Conservation (phyloP, 2,329 filamentous ascomycete species). For the Xylaria sp. region DNA sequence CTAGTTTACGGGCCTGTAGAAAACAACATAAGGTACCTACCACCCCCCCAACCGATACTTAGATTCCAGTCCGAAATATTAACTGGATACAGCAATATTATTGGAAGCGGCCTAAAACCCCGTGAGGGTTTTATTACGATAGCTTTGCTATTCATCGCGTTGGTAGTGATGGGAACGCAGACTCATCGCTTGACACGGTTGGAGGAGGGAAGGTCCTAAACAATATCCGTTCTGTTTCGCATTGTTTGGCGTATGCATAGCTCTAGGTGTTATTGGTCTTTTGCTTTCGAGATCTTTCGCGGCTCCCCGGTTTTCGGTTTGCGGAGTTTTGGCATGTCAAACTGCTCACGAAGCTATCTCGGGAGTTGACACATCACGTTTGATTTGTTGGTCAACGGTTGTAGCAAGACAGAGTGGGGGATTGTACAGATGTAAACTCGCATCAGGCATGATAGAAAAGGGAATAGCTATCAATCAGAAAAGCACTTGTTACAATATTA, state of each 20-base stretch:
- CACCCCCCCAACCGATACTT: constrained; percentile 36
- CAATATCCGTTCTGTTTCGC: constrained; percentile 29
- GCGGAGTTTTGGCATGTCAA: constrained; percentile 3
- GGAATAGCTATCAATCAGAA: constrained; percentile 3
- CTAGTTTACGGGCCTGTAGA: constrained; percentile 86
- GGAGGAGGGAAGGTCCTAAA: constrained; percentile 1
- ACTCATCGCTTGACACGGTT: neutral
- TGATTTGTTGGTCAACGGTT: neutral
- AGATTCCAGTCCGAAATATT: constrained; percentile 24
- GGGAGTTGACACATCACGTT: neutral
- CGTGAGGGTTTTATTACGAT: constrained; percentile 52
- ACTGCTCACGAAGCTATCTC: constrained; percentile 3
- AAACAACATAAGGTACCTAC: constrained; percentile 93
- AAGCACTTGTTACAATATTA: neutral
- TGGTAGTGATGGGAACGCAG: constrained; percentile 3
- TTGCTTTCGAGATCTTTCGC: constrained; percentile 16
- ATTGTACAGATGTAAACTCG: constrained; percentile 21
- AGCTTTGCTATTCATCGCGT: constrained; percentile 5
- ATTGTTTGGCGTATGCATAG: constrained; percentile 40
- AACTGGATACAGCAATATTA: constrained; percentile 70
- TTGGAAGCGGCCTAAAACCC: constrained; percentile 73
- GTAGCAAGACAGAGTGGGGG: neutral
- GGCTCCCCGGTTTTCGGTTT: constrained; percentile 1
- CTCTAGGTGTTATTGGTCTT: constrained; percentile 35
- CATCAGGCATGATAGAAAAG: constrained; percentile 10